These are phyloP conservation scores for Lactarius pseudohatsudake DNA, from an alignment of 768 basidiomycete genomes.

Conservation along the genomic window DNA sequence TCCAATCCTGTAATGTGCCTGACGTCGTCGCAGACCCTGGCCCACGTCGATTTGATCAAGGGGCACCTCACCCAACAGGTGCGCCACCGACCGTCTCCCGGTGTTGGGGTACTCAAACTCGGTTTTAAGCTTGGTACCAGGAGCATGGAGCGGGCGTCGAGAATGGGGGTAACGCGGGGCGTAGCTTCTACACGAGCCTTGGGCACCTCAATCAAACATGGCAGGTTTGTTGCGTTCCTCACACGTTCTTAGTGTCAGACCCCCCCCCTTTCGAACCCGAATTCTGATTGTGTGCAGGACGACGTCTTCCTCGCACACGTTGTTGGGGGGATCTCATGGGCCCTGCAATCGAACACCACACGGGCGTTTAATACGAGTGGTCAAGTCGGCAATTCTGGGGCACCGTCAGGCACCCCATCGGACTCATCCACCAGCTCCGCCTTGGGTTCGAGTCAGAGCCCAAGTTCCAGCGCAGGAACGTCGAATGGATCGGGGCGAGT, in stretches of 20 bases:
- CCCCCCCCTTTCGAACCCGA: not conserved
- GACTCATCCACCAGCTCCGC: not conserved
- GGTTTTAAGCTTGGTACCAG: conserved; percentile 76
- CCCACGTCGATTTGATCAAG: conserved; percentile 57
- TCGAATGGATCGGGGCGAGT: not conserved
- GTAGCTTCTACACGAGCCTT: conserved; percentile 82
- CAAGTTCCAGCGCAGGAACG: not conserved
- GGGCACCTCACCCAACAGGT: conserved; percentile 78
- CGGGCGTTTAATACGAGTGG: conserved; percentile 60
- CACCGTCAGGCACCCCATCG: conserved; percentile 3
- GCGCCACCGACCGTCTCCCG: conserved; percentile 28
- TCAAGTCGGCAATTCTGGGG: conserved; percentile 52
- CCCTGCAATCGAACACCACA: conserved; percentile 67
- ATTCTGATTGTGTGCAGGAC: conserved; percentile 44
- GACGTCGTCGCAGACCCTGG: conserved; percentile 43
- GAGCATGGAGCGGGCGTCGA: conserved; percentile 67
- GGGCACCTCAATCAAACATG: conserved; percentile 81
- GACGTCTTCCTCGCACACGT: conserved; percentile 69
- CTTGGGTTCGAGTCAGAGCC: not conserved
- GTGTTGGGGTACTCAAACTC: not conserved
- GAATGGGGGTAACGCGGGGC: conserved; percentile 50
- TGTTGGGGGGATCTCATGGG: conserved; percentile 73
- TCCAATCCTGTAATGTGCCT: conserved; percentile 28
- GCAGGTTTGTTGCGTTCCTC: conserved; percentile 47
- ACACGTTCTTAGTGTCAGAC: not conserved